Evolutionary conservation across 495 filamentous ascomycete genomes (phyloP), one percentile per base, ranked within the genome.

Genomic region (Penicillium salamii): DNA sequence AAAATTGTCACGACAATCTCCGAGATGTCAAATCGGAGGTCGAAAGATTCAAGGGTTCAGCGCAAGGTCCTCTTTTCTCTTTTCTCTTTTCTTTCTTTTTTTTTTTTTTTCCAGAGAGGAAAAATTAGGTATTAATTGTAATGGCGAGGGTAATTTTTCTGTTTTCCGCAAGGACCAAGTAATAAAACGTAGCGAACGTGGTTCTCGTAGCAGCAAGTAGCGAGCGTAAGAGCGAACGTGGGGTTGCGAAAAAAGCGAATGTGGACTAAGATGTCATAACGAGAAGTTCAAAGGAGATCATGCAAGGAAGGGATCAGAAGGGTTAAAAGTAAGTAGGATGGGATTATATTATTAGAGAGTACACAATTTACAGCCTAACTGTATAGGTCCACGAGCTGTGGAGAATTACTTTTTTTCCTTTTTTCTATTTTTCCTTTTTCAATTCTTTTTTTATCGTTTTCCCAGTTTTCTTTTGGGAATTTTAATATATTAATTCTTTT

Each of bases 211-310:
- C 63, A 57, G 67, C 59, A 68, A 59, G 60, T 67, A 74, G 70
- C 71, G 70, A 75, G 67, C 71, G 71, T 75, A 60, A 65, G 57
- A 68, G 68, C 66, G 66, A 71, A 66, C 59, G 68, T 67, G 49
- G 55, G 54, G 64, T 8, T 8, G 9, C 12, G 29, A 5, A 11
- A 32, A 32, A 11, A 69, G 70, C 71, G 69, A 72, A 68, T 66
- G 69, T 68, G 62, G 54, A 60, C 52, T 63, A 71, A 57, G 55
- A 42, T 65, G 59, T 67, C 66, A 69, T 69, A 64, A 61, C 63
- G 59, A 46, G 42, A 46, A 55, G 33, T 34, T 42, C 23, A 46
- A 52, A 59, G 53, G 50, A 52, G 45, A 52, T 49, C 53, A 48
- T 48, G 46, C 46, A 52, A 46, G 44, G 48, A 55, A 50, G 46